Evolutionary conservation across 495 filamentous ascomycete genomes (phyloP), one percentile per base, ranked within the genome.

Genomic region (Tuber aestivum): DNA sequence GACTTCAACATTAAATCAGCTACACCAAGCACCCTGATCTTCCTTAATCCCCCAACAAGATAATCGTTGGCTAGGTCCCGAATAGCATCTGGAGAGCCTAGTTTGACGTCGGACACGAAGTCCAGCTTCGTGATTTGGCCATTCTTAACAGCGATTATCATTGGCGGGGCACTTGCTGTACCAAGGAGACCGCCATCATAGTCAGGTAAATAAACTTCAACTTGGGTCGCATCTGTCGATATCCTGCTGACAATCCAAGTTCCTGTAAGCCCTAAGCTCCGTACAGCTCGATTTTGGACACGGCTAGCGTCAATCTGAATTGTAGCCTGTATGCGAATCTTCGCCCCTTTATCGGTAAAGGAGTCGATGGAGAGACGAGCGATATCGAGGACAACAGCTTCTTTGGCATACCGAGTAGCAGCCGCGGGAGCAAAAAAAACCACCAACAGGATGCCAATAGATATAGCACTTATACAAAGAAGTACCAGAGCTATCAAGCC

Each of bases 61-160:
- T 93, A 99, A 83, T 97, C 93, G 77, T 93, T 90, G 27, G 93
- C 93, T 74, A 98, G 88, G n/a, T 86, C 86, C 69, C 92, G 90
- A 71, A 97, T 88, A 14, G 90, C 91, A 75, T 92, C 90, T n/a
- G 93, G 85, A 78, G 94, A 90, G 44, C 92, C 93, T 27, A 93
- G 90, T 38, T 87, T 83, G 71, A 97, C 83, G 76, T 95, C 90
- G 42, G 90, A 87, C 73, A 95, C 83, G 76, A 97, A 90, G 77
- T 97, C 92, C 45, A 97, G 85, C 72, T 87, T 84, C 35, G 92
- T 97, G 40, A 86, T 88, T 79, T 91, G 88, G 38, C 93, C 91
- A 83, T 95, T 92, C 73, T 90, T 87, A 70, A 97, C 88, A 76
- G 89, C 88, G 45, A 97, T 86, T 69, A 88, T 89, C 72, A 97